phyloP scores from a whole-genome alignment of 805 yeast species.

The Wickerhamomyces sydowiorum region DNA sequence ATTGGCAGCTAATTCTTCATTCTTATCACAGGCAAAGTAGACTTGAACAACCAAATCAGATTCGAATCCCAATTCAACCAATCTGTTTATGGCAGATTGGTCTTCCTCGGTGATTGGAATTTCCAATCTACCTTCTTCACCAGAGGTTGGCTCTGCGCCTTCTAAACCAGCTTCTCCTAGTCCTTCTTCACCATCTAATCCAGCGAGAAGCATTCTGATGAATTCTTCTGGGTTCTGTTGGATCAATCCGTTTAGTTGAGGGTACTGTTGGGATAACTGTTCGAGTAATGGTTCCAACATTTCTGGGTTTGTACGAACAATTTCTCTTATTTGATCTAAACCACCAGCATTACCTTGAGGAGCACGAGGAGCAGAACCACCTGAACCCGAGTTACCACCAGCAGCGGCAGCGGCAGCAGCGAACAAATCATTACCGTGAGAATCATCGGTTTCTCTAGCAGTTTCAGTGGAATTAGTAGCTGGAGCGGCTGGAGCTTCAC shows the following conservation, averaged over 20 bases:
- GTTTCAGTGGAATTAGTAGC: slow-evolving; percentile 13
- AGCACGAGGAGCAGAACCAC: slow-evolving; percentile 18
- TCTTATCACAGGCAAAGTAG: slow-evolving; percentile 95
- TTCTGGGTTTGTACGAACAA: slow-evolving; percentile 82
- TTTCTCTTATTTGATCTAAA: slow-evolving; percentile 60
- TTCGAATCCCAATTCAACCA: slow-evolving; percentile 91
- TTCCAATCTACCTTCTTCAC: slow-evolving; percentile 35
- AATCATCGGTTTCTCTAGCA: slow-evolving; percentile 21
- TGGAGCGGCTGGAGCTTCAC: slow-evolving; percentile 16
- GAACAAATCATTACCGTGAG: slow-evolving; percentile 27
- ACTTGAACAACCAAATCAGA: slow-evolving; percentile 85
- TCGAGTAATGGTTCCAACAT: slow-evolving; percentile 79
- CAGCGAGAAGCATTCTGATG: slow-evolving; percentile 63
- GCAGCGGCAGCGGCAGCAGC: slow-evolving; percentile 24
- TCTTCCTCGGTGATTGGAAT: slow-evolving; percentile 75
- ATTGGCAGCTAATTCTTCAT: slow-evolving; percentile 95
- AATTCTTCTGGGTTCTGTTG: slow-evolving; percentile 89
- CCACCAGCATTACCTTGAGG: slow-evolving; percentile 37
- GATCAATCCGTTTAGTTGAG: slow-evolving; percentile 76
- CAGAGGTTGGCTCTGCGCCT: slow-evolving; percentile 30
- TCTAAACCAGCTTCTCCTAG: slow-evolving; percentile 29
- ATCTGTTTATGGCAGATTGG: slow-evolving; percentile 80
- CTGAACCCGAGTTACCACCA: slow-evolving; percentile 17
- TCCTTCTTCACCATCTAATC: slow-evolving; percentile 28
- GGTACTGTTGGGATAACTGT: slow-evolving; percentile 75